A percentile compares a stretch with the other conserved stretches of the same genome.
phyloP scores from a whole-genome alignment of 768 basidiomycete genomes.

The Rhizopogon salebrosus region DNA sequence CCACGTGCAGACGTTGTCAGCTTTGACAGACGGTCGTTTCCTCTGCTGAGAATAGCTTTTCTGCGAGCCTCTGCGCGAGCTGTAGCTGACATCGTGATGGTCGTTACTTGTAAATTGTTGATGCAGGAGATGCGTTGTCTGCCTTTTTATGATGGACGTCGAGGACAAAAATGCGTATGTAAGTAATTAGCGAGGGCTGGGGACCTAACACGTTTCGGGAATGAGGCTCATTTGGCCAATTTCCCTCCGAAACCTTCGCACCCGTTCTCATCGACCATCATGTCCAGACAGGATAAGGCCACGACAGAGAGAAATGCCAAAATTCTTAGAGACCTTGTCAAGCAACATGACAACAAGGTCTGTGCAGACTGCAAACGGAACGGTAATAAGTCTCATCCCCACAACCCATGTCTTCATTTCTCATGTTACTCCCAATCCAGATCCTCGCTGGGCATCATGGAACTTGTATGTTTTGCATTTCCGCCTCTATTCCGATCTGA shows the following conservation, averaged over 20 bases:
- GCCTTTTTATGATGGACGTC: slow-evolving; percentile 1
- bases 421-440: slow-evolving; percentile 34
- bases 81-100: slow-evolving; percentile 40
- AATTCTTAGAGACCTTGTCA: slow-evolving; percentile 82
- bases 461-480: slow-evolving; percentile 61
- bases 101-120: slow-evolving; percentile 8
- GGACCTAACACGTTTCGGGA: slow-evolving; percentile 4
- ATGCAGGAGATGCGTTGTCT: not conserved
- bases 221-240: not conserved
- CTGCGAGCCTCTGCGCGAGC: slow-evolving; percentile 74
- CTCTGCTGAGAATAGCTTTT: slow-evolving; percentile 70
- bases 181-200: too few species aligned
- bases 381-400: slow-evolving; percentile 50
- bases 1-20: slow-evolving; percentile 72
- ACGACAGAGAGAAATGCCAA: slow-evolving; percentile 77
- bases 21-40: slow-evolving; percentile 71
- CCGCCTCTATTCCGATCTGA: not conserved
- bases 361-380: slow-evolving; percentile 98
- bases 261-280: slow-evolving; percentile 16
- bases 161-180: not conserved
- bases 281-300: slow-evolving; percentile 70
- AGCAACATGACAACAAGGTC: slow-evolving; percentile 84
- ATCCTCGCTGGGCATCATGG: slow-evolving; percentile 98
- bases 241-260: slow-evolving; percentile 1
- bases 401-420: not conserved